Evolutionary conservation across 176 grass and related monocot genomes (phyloP), one percentile per base, ranked within the genome.

Genomic region (Tuctoria greenei): DNA sequence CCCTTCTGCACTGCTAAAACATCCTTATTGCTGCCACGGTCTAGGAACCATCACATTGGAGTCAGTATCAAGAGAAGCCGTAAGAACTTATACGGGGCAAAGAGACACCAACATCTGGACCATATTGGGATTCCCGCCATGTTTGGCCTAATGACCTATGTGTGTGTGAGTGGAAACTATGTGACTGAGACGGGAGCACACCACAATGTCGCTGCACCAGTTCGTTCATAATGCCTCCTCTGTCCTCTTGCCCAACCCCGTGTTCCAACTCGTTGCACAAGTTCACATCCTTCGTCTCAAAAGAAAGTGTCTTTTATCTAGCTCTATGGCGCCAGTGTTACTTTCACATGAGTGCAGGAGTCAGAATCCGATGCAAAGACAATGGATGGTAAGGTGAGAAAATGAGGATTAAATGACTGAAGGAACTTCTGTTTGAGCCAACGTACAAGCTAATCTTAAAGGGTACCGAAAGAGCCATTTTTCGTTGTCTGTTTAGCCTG

Each of bases 31-130:
- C 5, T 56, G 37, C n/a, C 0, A 0, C 15, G 20, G 18, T 28
- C 39, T 61, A 60, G 56, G 15, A 43, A 74, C 18, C 17, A n/a
- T 61, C 41, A 74, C 36, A 73, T 17, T 73, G 35, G 71, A 58
- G 11, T 58, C 21, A 2, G 12, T n/a, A 73, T n/a, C 13, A 17
- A 24, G 52, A 74, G 21, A 27, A 37, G 54, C 71, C 18, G 36
- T 27, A 54, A 58, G 36, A 58, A 58, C 12, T 73, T 73, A 42
- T 9, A 41, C 12, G 12, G 13, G 71, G 37, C 8, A 73, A 57
- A 41, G 52, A 58, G 3, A 13, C 6, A 43, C 31, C 2, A 38
- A 24, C 24, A 34, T 24, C 31, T 31, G 31, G 31, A 31, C 31
- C 50, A 4, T 26, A 73, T 6, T 16, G 34, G 34, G 56, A 2